Evolutionary conservation across 495 filamentous ascomycete genomes (phyloP).

Genomic region (Penicillium chermesinum): DNA sequence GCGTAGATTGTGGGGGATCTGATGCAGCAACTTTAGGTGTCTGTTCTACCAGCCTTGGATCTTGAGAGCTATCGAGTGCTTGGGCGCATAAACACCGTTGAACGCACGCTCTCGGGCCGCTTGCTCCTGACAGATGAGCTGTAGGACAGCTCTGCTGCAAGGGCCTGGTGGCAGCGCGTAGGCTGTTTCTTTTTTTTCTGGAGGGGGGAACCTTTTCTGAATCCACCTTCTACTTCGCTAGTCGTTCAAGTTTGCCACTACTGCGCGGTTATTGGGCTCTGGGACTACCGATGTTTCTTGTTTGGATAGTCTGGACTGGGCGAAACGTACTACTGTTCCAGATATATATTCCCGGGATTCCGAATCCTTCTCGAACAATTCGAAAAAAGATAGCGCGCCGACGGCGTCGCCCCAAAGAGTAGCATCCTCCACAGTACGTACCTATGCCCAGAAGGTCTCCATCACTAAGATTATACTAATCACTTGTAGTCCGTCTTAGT

Average conservation of each 20-base stretch:
- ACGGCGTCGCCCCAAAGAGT: neutral
- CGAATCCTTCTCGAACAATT: neutral
- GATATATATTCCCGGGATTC: neutral
- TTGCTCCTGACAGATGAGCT: conserved; percentile 8
- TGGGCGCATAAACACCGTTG: neutral
- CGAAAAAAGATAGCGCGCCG: neutral
- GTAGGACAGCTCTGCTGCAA: conserved; percentile 14
- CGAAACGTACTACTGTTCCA: neutral
- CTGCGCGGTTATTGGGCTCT: conserved; percentile 1
- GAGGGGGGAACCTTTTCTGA: neutral
- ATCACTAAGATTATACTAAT: neutral
- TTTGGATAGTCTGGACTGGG: conserved; percentile 3
- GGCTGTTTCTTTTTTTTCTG: too few relatives aligned
- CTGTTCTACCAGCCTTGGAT: neutral
- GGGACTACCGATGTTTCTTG: neutral
- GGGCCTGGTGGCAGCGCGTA: conserved; percentile 8
- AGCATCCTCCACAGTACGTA: neutral
- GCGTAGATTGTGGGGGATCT: neutral
- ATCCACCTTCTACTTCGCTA: neutral
- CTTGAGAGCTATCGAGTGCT: neutral
- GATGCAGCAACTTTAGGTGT: too few relatives aligned
- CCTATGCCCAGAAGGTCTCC: neutral
- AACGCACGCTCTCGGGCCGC: neutral
- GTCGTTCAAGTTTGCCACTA: conserved; percentile 6
- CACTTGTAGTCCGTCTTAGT: neutral